These are phyloP conservation scores for Malus sieversii DNA, from an alignment of 306 rosid species.

Conservation along the genomic window DNA sequence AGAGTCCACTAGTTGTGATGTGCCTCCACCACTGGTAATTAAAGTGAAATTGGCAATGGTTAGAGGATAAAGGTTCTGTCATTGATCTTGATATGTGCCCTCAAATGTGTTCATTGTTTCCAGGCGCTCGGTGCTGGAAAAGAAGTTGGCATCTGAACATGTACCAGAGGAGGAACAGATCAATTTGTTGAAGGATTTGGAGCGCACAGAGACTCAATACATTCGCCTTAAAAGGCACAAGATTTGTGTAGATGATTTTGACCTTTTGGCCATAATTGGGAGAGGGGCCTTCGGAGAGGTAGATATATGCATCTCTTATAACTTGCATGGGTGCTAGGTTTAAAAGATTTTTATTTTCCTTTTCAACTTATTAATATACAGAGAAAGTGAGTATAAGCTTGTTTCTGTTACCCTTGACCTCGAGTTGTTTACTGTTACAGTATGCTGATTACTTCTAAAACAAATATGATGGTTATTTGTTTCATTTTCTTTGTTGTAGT, in stretches of 20 bases:
- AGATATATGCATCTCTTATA: constrained; percentile 16
- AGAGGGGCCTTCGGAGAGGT: constrained; percentile 99
- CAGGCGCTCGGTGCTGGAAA: constrained; percentile 78
- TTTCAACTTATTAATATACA: neutral
- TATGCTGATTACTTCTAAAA: neutral
- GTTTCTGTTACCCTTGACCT: neutral
- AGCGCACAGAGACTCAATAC: constrained; percentile 76
- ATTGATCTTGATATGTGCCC: neutral
- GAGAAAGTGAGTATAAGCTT: neutral
- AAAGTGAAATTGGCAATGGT: neutral
- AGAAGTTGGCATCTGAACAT: constrained; percentile 56
- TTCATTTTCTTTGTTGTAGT: neutral
- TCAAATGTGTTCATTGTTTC: constrained; percentile 15
- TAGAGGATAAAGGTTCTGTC: neutral
- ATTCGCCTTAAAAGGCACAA: constrained; percentile 81
- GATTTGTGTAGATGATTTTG: constrained; percentile 84
- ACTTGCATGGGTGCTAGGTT: neutral
- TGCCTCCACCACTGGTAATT: neutral
- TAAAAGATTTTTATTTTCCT: neutral
- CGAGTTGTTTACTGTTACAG: neutral
- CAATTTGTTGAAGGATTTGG: constrained; percentile 71
- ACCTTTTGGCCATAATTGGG: constrained; percentile 81
- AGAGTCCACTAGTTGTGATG: neutral
- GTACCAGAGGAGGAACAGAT: constrained; percentile 81
- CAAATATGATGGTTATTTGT: constrained; percentile 4